A percentile compares a stretch with the other conserved stretches of the same genome.
Evolutionary conservation across 73 alveolate species (phyloP).

Genomic region (Uronychia binucleata): DNA sequence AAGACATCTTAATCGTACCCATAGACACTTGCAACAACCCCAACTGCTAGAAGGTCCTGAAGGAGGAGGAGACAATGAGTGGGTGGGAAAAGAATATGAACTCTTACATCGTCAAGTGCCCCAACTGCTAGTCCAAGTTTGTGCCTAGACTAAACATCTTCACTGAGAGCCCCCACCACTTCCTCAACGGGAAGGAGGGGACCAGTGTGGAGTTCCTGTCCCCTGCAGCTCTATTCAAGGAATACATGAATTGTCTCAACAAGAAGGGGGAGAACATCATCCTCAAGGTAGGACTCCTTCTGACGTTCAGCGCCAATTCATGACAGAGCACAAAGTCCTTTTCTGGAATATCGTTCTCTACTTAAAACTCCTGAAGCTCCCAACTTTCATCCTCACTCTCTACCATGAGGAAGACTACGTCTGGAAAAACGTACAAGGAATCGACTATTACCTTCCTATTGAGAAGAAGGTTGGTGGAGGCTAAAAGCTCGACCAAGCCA

Average conservation of each 20-base stretch:
- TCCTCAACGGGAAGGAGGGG: conserved; percentile 57
- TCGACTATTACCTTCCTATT: conserved; percentile 35
- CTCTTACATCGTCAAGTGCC: conserved; percentile 66
- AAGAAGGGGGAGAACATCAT: conserved; percentile 58
- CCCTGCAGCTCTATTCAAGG: conserved; percentile 66
- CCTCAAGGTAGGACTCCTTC: too few species aligned
- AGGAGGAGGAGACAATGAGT: conserved; percentile 68
- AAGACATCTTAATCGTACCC: conserved; percentile 5
- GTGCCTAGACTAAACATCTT: conserved; percentile 59
- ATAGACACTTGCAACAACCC: conserved; percentile 31
- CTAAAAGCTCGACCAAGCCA: conserved; percentile 17
- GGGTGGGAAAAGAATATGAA: conserved; percentile 63
- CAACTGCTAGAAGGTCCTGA: conserved; percentile 28
- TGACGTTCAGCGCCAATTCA: conserved; percentile 45
- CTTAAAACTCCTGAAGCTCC: conserved; percentile 64
- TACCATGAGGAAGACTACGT: conserved; percentile 42
- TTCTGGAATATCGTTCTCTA: conserved; percentile 71
- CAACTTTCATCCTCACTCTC: conserved; percentile 55
- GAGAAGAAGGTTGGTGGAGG: conserved; percentile 20
- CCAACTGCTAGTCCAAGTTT: conserved; percentile 52
- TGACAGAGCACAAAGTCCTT: conserved; percentile 53
- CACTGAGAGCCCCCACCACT: conserved; percentile 46
- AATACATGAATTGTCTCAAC: conserved; percentile 49
- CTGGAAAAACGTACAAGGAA: conserved; percentile 2
- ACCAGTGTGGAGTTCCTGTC: conserved; percentile 48